Percentiles rank a stretch among this genome's conserved stretches.
Conservation (phyloP, 1,284 basidiomycete genomes). For the Bondarzewia mesenterica region DNA sequence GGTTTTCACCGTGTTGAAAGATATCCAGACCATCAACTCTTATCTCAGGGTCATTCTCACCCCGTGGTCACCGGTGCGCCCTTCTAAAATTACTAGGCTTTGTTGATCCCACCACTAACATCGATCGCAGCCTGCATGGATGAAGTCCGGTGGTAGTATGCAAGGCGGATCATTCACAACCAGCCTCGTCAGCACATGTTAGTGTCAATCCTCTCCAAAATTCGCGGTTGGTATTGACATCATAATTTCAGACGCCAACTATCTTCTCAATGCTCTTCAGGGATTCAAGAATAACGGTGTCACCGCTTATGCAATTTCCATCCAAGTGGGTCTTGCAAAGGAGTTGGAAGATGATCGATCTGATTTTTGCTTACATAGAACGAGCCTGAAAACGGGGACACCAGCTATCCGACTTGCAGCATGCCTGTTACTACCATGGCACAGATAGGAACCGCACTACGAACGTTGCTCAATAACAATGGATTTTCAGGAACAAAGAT, state of each 20-base stretch:
- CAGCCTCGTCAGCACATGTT: slow-evolving; percentile 21
- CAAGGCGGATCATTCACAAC: slow-evolving; percentile 32
- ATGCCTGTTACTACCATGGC: slow-evolving; percentile 33
- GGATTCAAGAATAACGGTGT: slow-evolving; percentile 36
- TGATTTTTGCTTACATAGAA: slow-evolving; percentile 28
- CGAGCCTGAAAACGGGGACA: slow-evolving; percentile 38
- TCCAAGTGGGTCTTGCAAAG: slow-evolving; percentile 28
- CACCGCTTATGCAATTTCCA: slow-evolving; percentile 33
- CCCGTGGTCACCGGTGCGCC: slow-evolving; percentile 49
- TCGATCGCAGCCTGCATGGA: slow-evolving; percentile 38
- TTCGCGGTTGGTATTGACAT: too few species aligned
- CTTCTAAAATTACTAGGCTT: slow-evolving; percentile 23
- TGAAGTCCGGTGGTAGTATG: slow-evolving; percentile 38
- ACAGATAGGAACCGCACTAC: slow-evolving; percentile 30
- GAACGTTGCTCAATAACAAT: slow-evolving; percentile 35
- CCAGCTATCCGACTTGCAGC: slow-evolving; percentile 36
- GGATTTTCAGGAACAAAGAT: slow-evolving; percentile 35
- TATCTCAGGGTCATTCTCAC: slow-evolving; percentile 34
- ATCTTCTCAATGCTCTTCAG: slow-evolving; percentile 33
- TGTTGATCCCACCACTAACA: background rate
- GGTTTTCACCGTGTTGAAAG: slow-evolving; percentile 35
- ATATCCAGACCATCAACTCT: slow-evolving; percentile 37
- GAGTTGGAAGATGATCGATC: background rate
- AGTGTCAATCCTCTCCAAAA: slow-evolving; percentile 16
- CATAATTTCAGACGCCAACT: slow-evolving; percentile 34